Percentiles rank a stretch among this genome's conserved stretches.
Conservation (phyloP, 805 yeast genomes). For the Candida arabinofermentans region DNA sequence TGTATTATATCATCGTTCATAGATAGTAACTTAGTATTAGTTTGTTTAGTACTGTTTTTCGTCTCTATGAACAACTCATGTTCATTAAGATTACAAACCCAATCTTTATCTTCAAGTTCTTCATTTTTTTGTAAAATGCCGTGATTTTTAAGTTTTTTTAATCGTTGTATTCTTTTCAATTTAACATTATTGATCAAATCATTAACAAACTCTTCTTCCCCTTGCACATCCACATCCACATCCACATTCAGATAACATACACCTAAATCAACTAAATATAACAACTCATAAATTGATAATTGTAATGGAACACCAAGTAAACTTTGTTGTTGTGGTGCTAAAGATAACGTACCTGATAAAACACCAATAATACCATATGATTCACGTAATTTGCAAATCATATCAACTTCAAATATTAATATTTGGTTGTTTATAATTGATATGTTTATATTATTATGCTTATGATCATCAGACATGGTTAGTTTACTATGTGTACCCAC, state of each 20-base stretch:
- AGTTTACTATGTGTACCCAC: no score
- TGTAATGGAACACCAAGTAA: slow-evolving; percentile 81
- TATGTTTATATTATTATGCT: slow-evolving; percentile 10
- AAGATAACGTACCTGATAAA: slow-evolving; percentile 76
- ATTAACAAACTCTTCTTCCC: no score
- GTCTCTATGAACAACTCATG: background rate
- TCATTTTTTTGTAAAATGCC: background rate
- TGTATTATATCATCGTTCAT: no score
- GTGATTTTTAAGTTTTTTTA: background rate
- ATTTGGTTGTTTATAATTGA: slow-evolving; percentile 37
- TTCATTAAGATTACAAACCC: background rate
- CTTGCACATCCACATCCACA: slow-evolving; percentile 2
- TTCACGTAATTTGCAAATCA: slow-evolving; percentile 50
- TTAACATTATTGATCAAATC: no score
- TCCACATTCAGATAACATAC: slow-evolving; percentile 14
- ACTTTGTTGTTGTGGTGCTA: slow-evolving; percentile 92
- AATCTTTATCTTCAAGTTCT: background rate
- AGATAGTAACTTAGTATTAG: no score
- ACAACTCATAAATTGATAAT: slow-evolving; percentile 67
- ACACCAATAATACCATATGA: slow-evolving; percentile 67
- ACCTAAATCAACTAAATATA: slow-evolving; percentile 48
- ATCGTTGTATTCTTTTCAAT: no score
- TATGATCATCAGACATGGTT: background rate
- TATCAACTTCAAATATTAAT: slow-evolving; percentile 55
- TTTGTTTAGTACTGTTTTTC: no score